Conservation (phyloP, 78 protist species). For the Dictyostelium firmibasis region DNA sequence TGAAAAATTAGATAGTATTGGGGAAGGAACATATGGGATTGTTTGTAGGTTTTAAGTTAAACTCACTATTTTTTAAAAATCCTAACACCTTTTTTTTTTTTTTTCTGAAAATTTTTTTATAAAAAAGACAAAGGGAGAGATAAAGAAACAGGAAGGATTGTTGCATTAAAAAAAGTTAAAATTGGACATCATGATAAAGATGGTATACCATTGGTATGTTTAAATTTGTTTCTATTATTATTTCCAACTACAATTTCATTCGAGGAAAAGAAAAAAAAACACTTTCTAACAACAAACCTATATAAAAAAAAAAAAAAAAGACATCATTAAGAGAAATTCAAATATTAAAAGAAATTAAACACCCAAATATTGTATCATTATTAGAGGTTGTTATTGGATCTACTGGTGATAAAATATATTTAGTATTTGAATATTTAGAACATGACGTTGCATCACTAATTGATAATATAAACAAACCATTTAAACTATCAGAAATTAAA, state of each 20-base stretch:
- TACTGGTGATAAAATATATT: conserved; percentile 87
- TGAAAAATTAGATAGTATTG: conserved; percentile 43
- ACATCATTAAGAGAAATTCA: conserved; percentile 98
- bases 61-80: not conserved
- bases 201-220: conserved; percentile 69
- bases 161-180: conserved; percentile 78
- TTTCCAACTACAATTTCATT: too few relatives aligned
- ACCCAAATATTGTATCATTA: conserved; percentile 94
- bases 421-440: conserved; percentile 98
- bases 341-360: conserved; percentile 95
- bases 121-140: conserved; percentile 65
- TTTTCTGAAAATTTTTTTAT: not conserved
- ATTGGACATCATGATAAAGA: conserved; percentile 70
- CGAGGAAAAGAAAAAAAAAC: not conserved
- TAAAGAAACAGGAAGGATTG: conserved; percentile 33
- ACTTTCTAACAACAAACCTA: not conserved
- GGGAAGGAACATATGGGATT: conserved; percentile 72
- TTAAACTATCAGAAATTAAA: conserved; percentile 30
- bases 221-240: not conserved
- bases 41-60: conserved; percentile 48
- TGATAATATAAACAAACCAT: conserved; percentile 5
- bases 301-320: not conserved
- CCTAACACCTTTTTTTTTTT: too few relatives aligned
- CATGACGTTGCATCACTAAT: conserved; percentile 94
- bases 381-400: conserved; percentile 27